phyloP scores from a whole-genome alignment of 352 stramenopile genomes.

The Saprolegnia diclina region DNA sequence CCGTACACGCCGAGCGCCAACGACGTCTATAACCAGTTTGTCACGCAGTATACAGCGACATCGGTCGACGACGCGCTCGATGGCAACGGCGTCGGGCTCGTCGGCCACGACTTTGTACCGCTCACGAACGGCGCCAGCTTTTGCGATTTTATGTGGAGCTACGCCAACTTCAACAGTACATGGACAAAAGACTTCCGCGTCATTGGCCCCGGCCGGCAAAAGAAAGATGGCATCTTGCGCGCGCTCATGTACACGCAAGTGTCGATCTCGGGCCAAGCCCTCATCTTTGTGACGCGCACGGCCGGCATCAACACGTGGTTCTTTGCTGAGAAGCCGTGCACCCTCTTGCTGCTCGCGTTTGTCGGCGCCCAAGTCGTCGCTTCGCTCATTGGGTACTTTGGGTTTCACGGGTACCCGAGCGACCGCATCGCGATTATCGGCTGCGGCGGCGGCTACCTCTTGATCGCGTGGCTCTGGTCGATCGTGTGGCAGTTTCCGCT shows the following conservation, averaged over 20 bases:
- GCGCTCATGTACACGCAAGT: constrained; percentile 66
- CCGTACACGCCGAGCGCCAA: constrained; percentile 34
- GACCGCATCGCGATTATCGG: constrained; percentile 62
- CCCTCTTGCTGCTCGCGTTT: constrained; percentile 59
- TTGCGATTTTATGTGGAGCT: constrained; percentile 61
- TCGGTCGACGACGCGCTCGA: constrained; percentile 31
- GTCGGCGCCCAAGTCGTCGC: constrained; percentile 61
- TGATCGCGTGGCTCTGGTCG: constrained; percentile 61
- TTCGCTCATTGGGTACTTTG: constrained; percentile 57
- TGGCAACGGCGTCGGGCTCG: constrained; percentile 45
- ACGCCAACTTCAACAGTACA: constrained; percentile 64
- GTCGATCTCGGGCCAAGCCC: constrained; percentile 62
- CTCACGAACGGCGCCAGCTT: constrained; percentile 61
- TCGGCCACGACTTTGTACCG: constrained; percentile 52
- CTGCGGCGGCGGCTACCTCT: constrained; percentile 51
- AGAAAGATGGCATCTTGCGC: constrained; percentile 61
- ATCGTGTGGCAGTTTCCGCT: constrained; percentile 71
- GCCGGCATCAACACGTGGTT: constrained; percentile 72
- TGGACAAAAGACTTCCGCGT: constrained; percentile 56
- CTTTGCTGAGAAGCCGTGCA: constrained; percentile 59
- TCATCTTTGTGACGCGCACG: constrained; percentile 73
- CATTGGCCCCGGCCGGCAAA: constrained; percentile 56
- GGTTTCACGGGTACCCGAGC: constrained; percentile 59
- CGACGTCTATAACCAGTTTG: constrained; percentile 49
- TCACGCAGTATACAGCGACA: constrained; percentile 51